Conservation (phyloP, 2,329 filamentous ascomycete species). For the Septoria petroselini region DNA sequence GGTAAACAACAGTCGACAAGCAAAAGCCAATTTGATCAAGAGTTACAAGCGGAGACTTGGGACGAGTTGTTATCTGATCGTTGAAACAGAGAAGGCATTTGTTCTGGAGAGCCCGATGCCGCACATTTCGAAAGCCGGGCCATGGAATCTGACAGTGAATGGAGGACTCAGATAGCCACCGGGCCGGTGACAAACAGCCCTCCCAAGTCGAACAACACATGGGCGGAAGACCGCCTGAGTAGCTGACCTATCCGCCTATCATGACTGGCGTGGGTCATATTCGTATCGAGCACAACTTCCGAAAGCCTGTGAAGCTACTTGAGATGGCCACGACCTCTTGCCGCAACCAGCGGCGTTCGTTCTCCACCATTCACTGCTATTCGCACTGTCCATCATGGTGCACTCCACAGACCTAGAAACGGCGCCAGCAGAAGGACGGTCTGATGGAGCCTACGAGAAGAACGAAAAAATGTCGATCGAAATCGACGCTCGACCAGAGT, state of each 20-base stretch:
- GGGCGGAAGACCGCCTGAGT: not conserved
- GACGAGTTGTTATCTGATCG: slow-evolving; percentile 4
- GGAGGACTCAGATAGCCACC: not conserved
- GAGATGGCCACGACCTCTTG: not conserved
- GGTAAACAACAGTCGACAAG: not conserved
- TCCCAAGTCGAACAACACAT: no score
- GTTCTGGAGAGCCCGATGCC: no score
- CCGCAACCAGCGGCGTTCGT: not conserved
- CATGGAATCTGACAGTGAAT: no score
- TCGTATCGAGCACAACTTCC: not conserved
- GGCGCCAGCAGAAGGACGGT: not conserved
- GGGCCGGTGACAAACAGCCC: not conserved
- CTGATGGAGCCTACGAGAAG: not conserved
- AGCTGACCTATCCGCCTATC: slow-evolving; percentile 14
- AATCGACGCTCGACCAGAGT: slow-evolving; percentile 10
- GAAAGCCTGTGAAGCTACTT: not conserved
- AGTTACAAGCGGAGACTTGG: not conserved
- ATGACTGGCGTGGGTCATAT: not conserved
- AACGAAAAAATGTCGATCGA: slow-evolving; percentile 12
- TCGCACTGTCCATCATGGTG: slow-evolving; percentile 12
- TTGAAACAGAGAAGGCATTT: not conserved
- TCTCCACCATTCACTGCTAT: not conserved
- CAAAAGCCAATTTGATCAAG: not conserved
- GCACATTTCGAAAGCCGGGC: no score
- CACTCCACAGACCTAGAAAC: slow-evolving; percentile 8